Base-by-base conservation (phyloP, 176 grass and related monocot species). In the Olyra latifolia region DNA sequence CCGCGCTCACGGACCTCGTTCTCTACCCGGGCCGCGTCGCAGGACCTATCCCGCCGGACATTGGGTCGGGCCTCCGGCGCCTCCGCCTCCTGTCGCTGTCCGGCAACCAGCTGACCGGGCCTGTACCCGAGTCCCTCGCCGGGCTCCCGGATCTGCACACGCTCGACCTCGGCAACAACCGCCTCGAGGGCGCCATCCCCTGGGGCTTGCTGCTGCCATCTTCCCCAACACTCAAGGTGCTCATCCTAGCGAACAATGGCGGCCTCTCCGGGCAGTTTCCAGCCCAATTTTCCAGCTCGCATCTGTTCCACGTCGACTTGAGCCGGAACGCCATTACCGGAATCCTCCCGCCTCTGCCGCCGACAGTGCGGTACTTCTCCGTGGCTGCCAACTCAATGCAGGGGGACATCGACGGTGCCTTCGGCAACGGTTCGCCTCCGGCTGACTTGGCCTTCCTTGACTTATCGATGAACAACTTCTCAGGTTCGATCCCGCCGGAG, bases 121-220 rank as follows among this genome's bases (percentile, higher is more conserved):
- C 17, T 0, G 75, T 97, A 6, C 94, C 94, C 10, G 78, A 72
- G 17, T 91, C 88, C 13, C 81, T 97, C 28, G 86, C 88, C 16
- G 86, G 86, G 0, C 76, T 93, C 0, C 91, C 91, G 0, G 88
- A 93, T 53, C 88, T 97, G 56, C 94, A 93, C 85, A 97, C 94
- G 60, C 89, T 97, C 74, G 94, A 97, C 84, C 94, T 97, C 61
- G 87, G 91, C 62, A 81, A 87, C 22, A 97, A 97, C 88, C 72
- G 49, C 7, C 94, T 97, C 55, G 79, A 79, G 10, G 91, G 94
- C 19, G 32, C 15, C 6, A 58, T 93, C 41, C 91, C 94, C 1
- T 4, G 39, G 10, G 81, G 76, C 1, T 77, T 97, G 54, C 69
- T 97, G 2, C 83, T 87, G 0, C 85, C 90, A 1, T 81, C 82